Conservation (phyloP, 352 stramenopile species). For the Plasmopara viticola region DNA sequence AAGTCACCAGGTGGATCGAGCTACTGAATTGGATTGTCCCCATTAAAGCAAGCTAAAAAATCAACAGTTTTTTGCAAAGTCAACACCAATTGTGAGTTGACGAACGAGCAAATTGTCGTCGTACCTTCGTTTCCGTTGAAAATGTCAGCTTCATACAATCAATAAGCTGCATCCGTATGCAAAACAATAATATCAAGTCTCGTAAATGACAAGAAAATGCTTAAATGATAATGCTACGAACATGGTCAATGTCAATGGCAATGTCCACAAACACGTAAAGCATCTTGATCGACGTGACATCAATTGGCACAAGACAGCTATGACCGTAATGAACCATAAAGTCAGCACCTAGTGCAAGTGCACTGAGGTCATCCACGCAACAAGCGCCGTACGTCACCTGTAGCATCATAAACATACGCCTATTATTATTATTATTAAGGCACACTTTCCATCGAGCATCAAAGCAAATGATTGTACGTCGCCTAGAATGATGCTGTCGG, state of each 20-base stretch:
- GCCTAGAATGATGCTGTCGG: constrained; percentile 92
- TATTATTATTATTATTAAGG: too few relatives aligned
- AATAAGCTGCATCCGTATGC: constrained; percentile 58
- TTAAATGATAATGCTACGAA: constrained; percentile 18
- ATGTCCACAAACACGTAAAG: constrained; percentile 99
- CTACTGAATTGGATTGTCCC: constrained; percentile 95
- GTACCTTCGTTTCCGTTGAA: constrained; percentile 60
- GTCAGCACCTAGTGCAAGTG: constrained; percentile 91
- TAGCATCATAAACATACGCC: background rate
- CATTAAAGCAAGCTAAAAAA: constrained; percentile 86
- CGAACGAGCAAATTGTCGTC: background rate
- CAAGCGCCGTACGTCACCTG: constrained; percentile 98
- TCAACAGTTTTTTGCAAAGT: constrained; percentile 1
- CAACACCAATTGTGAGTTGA: background rate
- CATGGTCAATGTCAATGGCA: constrained; percentile 95
- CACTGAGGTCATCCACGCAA: constrained; percentile 98
- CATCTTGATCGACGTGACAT: constrained; percentile 93
- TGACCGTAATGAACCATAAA: constrained; percentile 99
- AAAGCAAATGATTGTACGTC: constrained; percentile 76
- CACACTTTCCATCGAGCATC: background rate
- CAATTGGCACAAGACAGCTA: constrained; percentile 97
- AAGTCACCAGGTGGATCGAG: constrained; percentile 82
- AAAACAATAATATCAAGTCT: constrained; percentile 1
- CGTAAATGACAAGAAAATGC: background rate
- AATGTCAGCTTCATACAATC: constrained; percentile 94